phyloP scores from a whole-genome alignment of 164 flowering plant genomes.

The Annona squamosa region DNA sequence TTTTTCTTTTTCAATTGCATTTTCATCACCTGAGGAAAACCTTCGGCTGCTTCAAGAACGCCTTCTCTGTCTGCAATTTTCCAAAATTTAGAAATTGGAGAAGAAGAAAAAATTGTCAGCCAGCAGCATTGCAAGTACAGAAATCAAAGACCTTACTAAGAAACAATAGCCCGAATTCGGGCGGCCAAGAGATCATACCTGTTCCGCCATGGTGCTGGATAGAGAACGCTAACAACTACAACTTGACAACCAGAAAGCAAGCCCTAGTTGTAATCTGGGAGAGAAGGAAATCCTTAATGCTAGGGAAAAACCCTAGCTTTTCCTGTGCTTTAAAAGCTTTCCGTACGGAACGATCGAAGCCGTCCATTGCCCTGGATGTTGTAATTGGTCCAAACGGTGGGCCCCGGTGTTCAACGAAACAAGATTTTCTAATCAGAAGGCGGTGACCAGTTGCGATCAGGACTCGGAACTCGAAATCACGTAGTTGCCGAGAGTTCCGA shows the following conservation, averaged over 20 bases:
- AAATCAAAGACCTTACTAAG: background rate
- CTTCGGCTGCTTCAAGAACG: constrained; percentile 20
- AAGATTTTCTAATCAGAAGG: too few relatives aligned
- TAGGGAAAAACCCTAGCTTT: background rate
- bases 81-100: background rate
- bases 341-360: background rate
- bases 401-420: too few relatives aligned
- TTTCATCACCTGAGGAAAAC: constrained; percentile 11
- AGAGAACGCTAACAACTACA: background rate
- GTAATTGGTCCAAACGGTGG: too few relatives aligned
- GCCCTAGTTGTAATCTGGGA: background rate
- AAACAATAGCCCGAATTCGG: background rate
- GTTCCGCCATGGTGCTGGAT: constrained; percentile 14
- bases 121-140: background rate
- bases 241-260: background rate
- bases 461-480: too few relatives aligned
- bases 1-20: background rate
- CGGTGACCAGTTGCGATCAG: too few relatives aligned
- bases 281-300: background rate
- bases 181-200: constrained; percentile 1
- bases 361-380: too few relatives aligned
- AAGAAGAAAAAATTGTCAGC: too few relatives aligned
- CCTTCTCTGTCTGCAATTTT: constrained; percentile 16
- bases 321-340: background rate
- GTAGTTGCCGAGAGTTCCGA: too few relatives aligned